Conservation (phyloP, 768 basidiomycete genomes). For the Boletus edulis region DNA sequence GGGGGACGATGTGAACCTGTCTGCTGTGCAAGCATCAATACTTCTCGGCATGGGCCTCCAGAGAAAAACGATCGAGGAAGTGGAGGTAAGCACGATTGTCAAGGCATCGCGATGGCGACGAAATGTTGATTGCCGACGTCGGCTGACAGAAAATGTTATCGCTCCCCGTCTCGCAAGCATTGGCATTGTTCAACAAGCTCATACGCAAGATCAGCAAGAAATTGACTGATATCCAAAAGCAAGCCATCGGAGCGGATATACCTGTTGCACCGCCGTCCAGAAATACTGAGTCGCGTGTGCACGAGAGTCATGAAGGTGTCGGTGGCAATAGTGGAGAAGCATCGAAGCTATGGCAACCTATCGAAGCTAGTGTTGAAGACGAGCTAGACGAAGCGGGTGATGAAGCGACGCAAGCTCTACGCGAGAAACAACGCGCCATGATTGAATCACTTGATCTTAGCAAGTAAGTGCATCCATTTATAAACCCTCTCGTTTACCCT, state of each 20-base stretch:
- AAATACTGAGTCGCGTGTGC: constrained; percentile 14
- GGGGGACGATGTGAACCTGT: constrained; percentile 63
- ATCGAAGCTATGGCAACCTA: constrained; percentile 39
- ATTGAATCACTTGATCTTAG: constrained; percentile 84
- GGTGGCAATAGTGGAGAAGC: constrained; percentile 4
- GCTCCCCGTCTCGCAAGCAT: constrained; percentile 79
- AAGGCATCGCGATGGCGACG: neutral
- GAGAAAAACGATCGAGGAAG: constrained; percentile 83
- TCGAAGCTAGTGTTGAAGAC: constrained; percentile 49
- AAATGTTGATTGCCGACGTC: neutral
- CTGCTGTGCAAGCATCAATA: constrained; percentile 90
- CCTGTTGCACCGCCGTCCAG: constrained; percentile 39
- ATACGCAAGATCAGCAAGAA: constrained; percentile 79
- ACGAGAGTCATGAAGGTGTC: constrained; percentile 10
- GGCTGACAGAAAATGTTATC: constrained; percentile 65
- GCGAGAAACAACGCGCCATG: constrained; percentile 81
- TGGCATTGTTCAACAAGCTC: constrained; percentile 91
- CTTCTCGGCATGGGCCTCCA: constrained; percentile 88
- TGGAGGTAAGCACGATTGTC: constrained; percentile 59
- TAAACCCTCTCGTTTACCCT: neutral
- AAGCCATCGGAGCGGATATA: constrained; percentile 65
- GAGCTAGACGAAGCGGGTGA: constrained; percentile 80
- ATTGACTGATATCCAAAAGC: constrained; percentile 76
- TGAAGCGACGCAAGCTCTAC: constrained; percentile 49
- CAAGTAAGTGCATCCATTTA: constrained; percentile 58